phyloP scores from a whole-genome alignment of 768 basidiomycete species.

The Boletus vermiculosoides region DNA sequence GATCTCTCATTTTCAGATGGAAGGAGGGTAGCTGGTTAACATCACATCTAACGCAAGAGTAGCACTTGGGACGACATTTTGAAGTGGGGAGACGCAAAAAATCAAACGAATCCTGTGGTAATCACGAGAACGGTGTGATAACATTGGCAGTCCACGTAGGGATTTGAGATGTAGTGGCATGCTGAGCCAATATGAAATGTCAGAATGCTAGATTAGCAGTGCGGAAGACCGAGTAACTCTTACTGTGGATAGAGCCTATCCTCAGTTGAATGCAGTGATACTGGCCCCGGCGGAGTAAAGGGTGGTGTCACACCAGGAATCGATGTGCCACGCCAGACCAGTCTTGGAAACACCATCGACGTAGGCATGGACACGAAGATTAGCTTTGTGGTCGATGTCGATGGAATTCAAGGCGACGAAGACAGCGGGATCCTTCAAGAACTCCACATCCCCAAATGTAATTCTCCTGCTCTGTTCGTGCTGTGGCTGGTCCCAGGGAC shows the following conservation, averaged over 20 bases:
- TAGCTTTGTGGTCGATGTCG: constrained; percentile 5
- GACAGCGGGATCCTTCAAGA: constrained; percentile 14
- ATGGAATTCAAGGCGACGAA: constrained; percentile 19
- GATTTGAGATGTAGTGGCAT: too few species aligned
- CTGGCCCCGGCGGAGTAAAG: background rate
- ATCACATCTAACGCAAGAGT: too few species aligned
- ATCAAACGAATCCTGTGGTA: too few species aligned
- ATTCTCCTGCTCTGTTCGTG: constrained; percentile 2
- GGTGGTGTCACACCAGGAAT: constrained; percentile 11
- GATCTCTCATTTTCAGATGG: too few species aligned
- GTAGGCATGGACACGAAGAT: constrained; percentile 13
- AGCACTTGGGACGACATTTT: too few species aligned
- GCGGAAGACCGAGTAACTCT: background rate
- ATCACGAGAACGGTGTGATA: background rate
- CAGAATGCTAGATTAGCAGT: background rate
- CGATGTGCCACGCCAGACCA: constrained; percentile 4
- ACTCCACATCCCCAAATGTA: constrained; percentile 2
- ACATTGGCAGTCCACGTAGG: background rate
- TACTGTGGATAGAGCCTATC: background rate
- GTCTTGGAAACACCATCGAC: constrained; percentile 5
- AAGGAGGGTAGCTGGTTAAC: too few species aligned
- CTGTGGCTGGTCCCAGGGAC: constrained; percentile 2
- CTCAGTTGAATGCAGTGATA: background rate
- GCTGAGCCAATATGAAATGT: background rate
- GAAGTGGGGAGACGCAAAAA: background rate